Percentiles rank a stretch among this genome's conserved stretches.
These are phyloP conservation scores for Singerocomus inundabilis DNA, from an alignment of 1,284 basidiomycete species.

Conservation along the genomic window DNA sequence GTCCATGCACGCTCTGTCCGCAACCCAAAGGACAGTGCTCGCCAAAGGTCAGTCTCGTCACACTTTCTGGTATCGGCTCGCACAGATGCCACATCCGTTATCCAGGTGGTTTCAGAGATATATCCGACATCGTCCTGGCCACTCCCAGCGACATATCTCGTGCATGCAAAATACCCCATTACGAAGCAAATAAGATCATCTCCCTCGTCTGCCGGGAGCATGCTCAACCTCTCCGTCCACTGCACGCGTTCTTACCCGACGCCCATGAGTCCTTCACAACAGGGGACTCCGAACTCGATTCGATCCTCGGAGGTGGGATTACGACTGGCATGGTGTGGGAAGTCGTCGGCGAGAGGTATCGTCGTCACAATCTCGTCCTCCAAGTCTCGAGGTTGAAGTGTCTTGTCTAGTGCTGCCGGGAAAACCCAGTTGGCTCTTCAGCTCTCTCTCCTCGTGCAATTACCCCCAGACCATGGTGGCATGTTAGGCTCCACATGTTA, in stretches of 20 bases:
- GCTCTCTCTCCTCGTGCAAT: constrained; percentile 72
- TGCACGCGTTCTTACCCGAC: constrained; percentile 38
- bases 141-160: constrained; percentile 50
- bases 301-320: constrained; percentile 71
- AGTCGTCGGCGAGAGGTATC: constrained; percentile 81
- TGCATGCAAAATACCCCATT: constrained; percentile 48
- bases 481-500: constrained; percentile 66
- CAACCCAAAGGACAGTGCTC: constrained; percentile 22
- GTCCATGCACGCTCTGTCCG: constrained; percentile 15
- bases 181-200: constrained; percentile 50
- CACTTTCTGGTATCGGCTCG: background rate
- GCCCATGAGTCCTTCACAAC: constrained; percentile 57
- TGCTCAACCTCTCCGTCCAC: constrained; percentile 33
- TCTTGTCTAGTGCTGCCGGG: constrained; percentile 66
- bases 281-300: constrained; percentile 67
- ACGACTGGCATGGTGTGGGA: constrained; percentile 80
- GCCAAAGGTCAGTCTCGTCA: constrained; percentile 24
- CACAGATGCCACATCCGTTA: background rate
- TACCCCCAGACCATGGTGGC: constrained; percentile 52
- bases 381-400: constrained; percentile 1
- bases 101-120: constrained; percentile 44
- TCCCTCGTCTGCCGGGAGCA: constrained; percentile 44
- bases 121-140: constrained; percentile 51
- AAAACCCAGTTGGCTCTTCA: constrained; percentile 87
- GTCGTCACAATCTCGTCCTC: background rate